Evolutionary conservation across 306 rosid species (phyloP).

Genomic region (cucumber (Cucumis sativus)): Cucumber_9930_V3 NC_026660.2:19778001-19778500

Average conservation of each 20-base stretch:
- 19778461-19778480: conserved; percentile 74
- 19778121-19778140: neutral
- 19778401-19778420: neutral
- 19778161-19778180: too few species aligned
- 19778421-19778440: neutral
- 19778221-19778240: too few species aligned
- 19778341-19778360: neutral
- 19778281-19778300: neutral
- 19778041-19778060: neutral
- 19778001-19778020: neutral
- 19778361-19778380: neutral
- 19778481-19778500: conserved; percentile 75
- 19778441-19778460: conserved; percentile 37
- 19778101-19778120: neutral
- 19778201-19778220: too few species aligned
- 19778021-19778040: neutral
- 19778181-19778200: too few species aligned
- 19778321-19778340: neutral
- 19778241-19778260: too few species aligned
- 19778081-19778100: neutral
- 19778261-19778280: neutral
- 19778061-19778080: neutral
- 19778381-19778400: neutral
- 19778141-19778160: too few species aligned
- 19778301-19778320: neutral